A percentile compares a stretch with the other conserved stretches of the same genome.
phyloP scores from a whole-genome alignment of 345 rosid genomes.

The Eucalyptus brandiana region DNA sequence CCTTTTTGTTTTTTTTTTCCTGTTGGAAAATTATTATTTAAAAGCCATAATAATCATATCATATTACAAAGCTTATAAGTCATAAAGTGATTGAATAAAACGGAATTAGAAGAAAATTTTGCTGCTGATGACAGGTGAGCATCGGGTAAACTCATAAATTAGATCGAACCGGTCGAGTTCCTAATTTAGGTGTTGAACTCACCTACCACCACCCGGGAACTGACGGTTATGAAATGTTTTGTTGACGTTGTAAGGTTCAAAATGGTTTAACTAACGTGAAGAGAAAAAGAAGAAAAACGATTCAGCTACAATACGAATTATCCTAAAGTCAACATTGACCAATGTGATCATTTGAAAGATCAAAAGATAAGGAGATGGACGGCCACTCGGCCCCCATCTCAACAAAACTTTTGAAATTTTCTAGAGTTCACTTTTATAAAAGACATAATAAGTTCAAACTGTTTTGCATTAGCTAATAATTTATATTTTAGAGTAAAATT shows the following conservation, averaged over 20 bases:
- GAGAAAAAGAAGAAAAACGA: not conserved
- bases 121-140: not conserved
- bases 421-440: not conserved
- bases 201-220: not conserved
- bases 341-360: not conserved
- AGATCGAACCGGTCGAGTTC: not conserved
- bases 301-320: not conserved
- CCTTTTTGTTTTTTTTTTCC: not conserved
- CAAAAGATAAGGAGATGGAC: not conserved
- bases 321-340: not conserved
- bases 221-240: not conserved
- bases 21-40: not conserved
- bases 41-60: not conserved
- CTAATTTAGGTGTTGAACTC: not conserved
- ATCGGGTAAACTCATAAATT: not conserved
- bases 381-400: not conserved
- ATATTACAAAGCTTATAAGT: not conserved
- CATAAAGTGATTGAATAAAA: not conserved
- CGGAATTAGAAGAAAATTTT: not conserved
- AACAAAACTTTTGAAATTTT: not conserved
- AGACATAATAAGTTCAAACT: too few relatives aligned
- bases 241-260: not conserved
- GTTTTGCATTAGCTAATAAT: not conserved
- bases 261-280: not conserved
- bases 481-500: not conserved